Conservation (phyloP, 768 basidiomycete genomes). For the Candolleomyces efflorescens region DNA sequence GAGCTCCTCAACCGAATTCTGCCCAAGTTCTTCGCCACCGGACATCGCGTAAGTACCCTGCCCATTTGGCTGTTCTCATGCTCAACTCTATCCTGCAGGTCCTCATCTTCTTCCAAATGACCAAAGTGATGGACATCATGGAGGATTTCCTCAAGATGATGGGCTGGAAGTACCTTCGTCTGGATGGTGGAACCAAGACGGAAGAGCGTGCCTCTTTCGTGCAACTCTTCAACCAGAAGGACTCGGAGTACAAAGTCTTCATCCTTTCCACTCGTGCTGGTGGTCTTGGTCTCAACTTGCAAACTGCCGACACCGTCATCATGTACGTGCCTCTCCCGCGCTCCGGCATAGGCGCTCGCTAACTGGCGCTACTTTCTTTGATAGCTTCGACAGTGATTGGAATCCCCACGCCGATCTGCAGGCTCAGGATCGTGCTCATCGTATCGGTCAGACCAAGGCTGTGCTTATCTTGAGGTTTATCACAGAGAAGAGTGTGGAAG, state of each 20-base stretch:
- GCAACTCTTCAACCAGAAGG: conserved; percentile 81
- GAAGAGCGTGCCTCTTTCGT: conserved; percentile 90
- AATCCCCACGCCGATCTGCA: conserved; percentile 99
- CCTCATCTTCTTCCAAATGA: conserved; percentile 99
- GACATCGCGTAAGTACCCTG: conserved; percentile 66
- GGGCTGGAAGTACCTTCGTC: conserved; percentile 81
- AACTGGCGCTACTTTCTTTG: conserved; percentile 11
- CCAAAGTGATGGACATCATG: conserved; percentile 98
- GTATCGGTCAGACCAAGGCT: conserved; percentile 98
- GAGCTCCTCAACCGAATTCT: conserved; percentile 88
- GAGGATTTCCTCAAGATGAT: conserved; percentile 90
- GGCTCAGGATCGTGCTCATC: conserved; percentile 98
- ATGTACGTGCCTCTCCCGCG: conserved; percentile 51
- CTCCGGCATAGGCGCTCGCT: not conserved
- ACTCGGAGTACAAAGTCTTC: conserved; percentile 87
- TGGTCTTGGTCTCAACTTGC: conserved; percentile 91
- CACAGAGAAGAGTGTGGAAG: conserved; percentile 97
- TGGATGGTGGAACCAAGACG: conserved; percentile 96
- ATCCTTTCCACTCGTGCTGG: conserved; percentile 92
- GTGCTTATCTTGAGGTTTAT: conserved; percentile 96
- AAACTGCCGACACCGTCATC: conserved; percentile 95
- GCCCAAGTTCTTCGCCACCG: conserved; percentile 91
- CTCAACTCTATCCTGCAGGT: conserved; percentile 46
- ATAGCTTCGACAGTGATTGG: conserved; percentile 82
- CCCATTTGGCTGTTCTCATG: not conserved